Base-by-base conservation (phyloP, 805 yeast genomes). In the Kazachstania bromeliacearum region DNA sequence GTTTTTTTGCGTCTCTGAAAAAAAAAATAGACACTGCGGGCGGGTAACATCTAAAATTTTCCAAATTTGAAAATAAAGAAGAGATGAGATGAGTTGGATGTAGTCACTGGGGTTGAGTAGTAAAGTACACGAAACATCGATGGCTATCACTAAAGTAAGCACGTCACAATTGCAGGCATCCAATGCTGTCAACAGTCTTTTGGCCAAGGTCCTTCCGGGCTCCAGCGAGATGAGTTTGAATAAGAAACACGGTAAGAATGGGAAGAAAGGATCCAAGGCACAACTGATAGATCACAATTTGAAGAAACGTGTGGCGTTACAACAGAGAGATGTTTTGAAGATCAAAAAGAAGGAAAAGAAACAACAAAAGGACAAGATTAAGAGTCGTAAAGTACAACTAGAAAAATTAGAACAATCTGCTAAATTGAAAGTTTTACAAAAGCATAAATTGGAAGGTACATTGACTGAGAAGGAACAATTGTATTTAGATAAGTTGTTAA, bases 181-280 rank as follows among this genome's bases (percentile, higher is more conserved):
- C 14, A 38, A 47, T 7, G 65, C 70, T 0, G 68, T 71, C n/a
- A 66, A 65, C 42, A 60, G 57, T 37, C 56, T 72, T 7, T 45
- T 67, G 20, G 49, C 57, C 21, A 43, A 43, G 7, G 46, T 66
- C 5, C 47, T 66, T 7, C 71, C 70, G 7, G 67, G 67, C 17
- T 56, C 62, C 32, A 38, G 49, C 7, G 44, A 42, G 20, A 31
- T 47, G n/a, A 35, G 38, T 9, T 36, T 31, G 7, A 38, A 37
- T 6, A 37, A 39, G 5, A 32, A 37, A 15, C 37, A 30, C 5
- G 38, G 40, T 23, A 33, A 12, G 8, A 35, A 37, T 4, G 25
- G 13, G 6, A 21, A 31, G 16, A 46, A 51, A 28, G 55, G 59
- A 8, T 55, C 66, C 4, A 51, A 59, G 24, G 63, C 67, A 13